Conservation (phyloP, 305 asterid species). For the Fraxinus dipetala region DNA sequence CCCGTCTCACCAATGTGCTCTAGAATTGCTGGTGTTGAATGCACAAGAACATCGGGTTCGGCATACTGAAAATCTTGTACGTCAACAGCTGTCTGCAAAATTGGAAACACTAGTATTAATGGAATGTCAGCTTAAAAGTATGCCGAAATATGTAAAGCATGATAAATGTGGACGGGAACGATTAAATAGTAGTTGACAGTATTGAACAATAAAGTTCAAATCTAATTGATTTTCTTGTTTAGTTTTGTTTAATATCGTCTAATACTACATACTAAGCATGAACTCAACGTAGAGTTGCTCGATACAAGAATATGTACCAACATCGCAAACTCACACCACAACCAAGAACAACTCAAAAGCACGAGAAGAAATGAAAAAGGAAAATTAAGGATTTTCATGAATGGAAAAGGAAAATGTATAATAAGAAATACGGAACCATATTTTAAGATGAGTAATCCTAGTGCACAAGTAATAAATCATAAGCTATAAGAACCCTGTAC, state of each 20-base stretch:
- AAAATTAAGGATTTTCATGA: background rate
- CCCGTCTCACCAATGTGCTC: constrained; percentile 47
- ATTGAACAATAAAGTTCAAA: background rate
- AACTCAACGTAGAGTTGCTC: background rate
- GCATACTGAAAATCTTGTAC: constrained; percentile 70
- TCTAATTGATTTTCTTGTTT: too few relatives aligned
- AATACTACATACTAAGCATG: background rate
- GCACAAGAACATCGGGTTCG: constrained; percentile 74
- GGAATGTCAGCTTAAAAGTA: constrained; percentile 5
- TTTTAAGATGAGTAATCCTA: background rate
- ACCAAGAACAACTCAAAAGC: background rate
- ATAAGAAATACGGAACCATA: background rate
- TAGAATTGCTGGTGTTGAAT: constrained; percentile 52
- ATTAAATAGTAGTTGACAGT: background rate
- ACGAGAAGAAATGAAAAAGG: background rate
- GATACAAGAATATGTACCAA: background rate
- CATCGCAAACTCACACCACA: background rate
- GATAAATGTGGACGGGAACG: background rate
- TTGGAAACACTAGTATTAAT: background rate
- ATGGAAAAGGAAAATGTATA: background rate
- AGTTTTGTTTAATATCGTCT: background rate
- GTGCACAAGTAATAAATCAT: background rate
- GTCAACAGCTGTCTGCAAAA: constrained; percentile 54
- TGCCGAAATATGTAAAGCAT: background rate
- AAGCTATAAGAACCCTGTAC: background rate